Conservation (phyloP, 768 basidiomycete species). For the Obba rivulosa region DNA sequence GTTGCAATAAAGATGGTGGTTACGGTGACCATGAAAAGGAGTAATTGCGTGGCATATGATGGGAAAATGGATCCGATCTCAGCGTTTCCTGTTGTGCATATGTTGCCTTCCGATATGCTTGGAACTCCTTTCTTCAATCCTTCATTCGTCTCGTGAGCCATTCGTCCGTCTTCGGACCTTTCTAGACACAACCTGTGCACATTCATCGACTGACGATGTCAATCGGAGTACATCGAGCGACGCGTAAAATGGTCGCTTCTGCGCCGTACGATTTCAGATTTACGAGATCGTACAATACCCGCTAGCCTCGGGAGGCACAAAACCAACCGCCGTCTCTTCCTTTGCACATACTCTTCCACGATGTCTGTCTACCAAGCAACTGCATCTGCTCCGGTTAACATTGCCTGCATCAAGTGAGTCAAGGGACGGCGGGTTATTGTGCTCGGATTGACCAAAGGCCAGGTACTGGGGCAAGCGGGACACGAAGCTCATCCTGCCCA, state of each 20-base stretch:
- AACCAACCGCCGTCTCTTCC: conserved; percentile 2
- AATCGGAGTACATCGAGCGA: background rate
- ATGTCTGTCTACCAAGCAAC: conserved; percentile 80
- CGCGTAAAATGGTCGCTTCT: background rate
- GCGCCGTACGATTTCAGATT: conserved; percentile 20
- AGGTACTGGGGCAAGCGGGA: conserved; percentile 99
- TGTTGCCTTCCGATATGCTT: too few relatives aligned
- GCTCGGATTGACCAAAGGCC: conserved; percentile 8
- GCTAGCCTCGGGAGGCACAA: conserved; percentile 2
- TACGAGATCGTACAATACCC: conserved; percentile 19
- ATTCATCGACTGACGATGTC: too few relatives aligned
- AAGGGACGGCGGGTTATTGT: background rate
- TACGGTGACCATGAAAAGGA: too few relatives aligned
- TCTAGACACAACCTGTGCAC: too few relatives aligned
- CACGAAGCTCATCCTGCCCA: conserved; percentile 90
- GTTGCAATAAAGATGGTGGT: too few relatives aligned
- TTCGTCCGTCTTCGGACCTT: too few relatives aligned
- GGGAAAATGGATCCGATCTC: too few relatives aligned
- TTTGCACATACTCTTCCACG: conserved; percentile 13
- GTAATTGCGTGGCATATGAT: too few relatives aligned
- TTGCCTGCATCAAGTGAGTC: conserved; percentile 92
- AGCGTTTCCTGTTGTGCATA: too few relatives aligned
- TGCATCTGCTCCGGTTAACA: conserved; percentile 91
- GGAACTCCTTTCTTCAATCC: too few relatives aligned
- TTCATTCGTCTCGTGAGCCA: too few relatives aligned